Evolutionary conservation across 768 basidiomycete genomes (phyloP).

Genomic region (Boletus vermiculosoides): DNA sequence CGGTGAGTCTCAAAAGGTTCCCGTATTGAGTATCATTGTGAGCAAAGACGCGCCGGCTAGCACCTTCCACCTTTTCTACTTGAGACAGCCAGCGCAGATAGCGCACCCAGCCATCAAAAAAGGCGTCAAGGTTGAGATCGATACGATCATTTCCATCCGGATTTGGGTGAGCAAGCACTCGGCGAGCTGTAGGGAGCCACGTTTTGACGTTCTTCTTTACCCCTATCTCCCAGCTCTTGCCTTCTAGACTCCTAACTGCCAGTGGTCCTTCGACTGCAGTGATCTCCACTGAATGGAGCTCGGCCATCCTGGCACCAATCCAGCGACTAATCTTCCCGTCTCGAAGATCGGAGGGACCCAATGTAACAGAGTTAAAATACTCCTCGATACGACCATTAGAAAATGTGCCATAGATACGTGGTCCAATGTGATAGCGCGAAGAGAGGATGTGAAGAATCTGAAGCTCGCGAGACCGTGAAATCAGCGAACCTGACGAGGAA

Average conservation of each 20-base stretch:
- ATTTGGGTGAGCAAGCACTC: conserved; percentile 66
- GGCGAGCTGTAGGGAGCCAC: conserved; percentile 71
- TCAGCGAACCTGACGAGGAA: conserved; percentile 77
- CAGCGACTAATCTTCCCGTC: conserved; percentile 73
- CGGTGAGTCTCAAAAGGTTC: conserved; percentile 75
- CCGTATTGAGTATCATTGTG: conserved; percentile 98
- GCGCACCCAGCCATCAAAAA: conserved; percentile 60
- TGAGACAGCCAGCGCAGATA: conserved; percentile 71
- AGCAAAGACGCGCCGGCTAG: conserved; percentile 70
- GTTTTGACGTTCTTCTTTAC: conserved; percentile 64
- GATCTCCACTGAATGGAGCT: conserved; percentile 91
- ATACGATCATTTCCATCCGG: conserved; percentile 45
- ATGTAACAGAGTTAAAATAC: conserved; percentile 85
- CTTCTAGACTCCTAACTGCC: conserved; percentile 38
- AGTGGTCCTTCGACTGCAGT: conserved; percentile 54
- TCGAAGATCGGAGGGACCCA: conserved; percentile 76
- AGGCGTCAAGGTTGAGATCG: conserved; percentile 62
- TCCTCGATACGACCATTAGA: conserved; percentile 94
- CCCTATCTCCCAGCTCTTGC: conserved; percentile 54
- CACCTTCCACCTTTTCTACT: conserved; percentile 55
- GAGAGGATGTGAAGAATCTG: conserved; percentile 88
- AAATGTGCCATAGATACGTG: conserved; percentile 92
- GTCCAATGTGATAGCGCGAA: conserved; percentile 83
- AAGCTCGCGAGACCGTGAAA: conserved; percentile 85
- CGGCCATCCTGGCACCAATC: conserved; percentile 94